Evolutionary conservation across 352 stramenopile genomes (phyloP).

Genomic region (Pythium chondricola): DNA sequence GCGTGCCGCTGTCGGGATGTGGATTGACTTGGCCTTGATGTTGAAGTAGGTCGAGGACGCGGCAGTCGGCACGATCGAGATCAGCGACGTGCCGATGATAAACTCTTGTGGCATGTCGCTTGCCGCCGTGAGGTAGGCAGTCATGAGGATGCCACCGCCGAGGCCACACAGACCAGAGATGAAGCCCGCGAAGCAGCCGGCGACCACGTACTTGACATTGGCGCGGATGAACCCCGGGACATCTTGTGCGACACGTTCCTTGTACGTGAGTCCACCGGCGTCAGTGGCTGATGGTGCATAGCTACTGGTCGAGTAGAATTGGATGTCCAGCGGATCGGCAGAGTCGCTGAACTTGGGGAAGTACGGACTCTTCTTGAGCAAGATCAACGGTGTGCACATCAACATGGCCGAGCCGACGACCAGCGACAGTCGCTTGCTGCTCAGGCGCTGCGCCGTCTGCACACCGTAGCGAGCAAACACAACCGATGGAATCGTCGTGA

Average conservation of each 20-base stretch:
- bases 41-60: conserved; percentile 80
- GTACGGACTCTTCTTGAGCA: conserved; percentile 74
- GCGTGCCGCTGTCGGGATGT: conserved; percentile 59
- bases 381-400: conserved; percentile 66
- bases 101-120: conserved; percentile 82
- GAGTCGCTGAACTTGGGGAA: conserved; percentile 66
- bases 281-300: background rate
- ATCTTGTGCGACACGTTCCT: conserved; percentile 34
- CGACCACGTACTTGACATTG: conserved; percentile 76
- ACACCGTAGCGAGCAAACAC: conserved; percentile 77
- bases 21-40: conserved; percentile 68
- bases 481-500: conserved; percentile 69
- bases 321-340: conserved; percentile 57
- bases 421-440: conserved; percentile 65
- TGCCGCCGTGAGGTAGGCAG: conserved; percentile 74
- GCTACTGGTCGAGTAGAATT: conserved; percentile 46
- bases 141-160: conserved; percentile 83
- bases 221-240: conserved; percentile 34
- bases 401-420: conserved; percentile 80
- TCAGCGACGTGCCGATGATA: conserved; percentile 80
- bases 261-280: conserved; percentile 23
- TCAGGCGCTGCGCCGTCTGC: conserved; percentile 64
- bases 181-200: conserved; percentile 68
- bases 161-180: conserved; percentile 80
- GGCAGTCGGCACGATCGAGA: conserved; percentile 77